Base-by-base conservation (phyloP, 306 rosid species). In the Pyrus bretschneideri region DNA sequence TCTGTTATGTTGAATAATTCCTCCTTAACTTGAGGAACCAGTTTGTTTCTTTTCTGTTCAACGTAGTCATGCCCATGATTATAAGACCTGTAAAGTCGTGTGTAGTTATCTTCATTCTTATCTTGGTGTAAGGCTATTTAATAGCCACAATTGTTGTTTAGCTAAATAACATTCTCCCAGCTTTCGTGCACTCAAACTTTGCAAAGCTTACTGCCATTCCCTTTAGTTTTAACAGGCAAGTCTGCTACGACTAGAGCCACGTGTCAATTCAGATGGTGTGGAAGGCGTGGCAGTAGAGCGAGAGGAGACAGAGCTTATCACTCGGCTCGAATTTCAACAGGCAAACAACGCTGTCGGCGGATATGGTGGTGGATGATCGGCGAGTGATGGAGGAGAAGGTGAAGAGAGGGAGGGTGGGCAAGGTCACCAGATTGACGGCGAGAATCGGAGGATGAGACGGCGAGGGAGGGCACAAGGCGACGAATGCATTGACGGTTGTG, bases 241-340 rank as follows among this genome's bases (percentile, higher is more conserved):
- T 82, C 60, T 88, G 87, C 70, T 90, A 85, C 0, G 93, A 83
- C 1, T 70, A 87, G 23, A 92, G 93, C 97, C 97, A 90, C 2
- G 85, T 81, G 75, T 92, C 92, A 27, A 92, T 81, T 78, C 96
- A 92, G 1, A 87, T 71, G 0, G 86, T 79, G 70, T 92, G 93
- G 70, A 92, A 92, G 8, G 96, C 97, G 42, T 92, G 97, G 52
- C 91, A 88, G 69, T 96, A 90, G 55, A 90, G 81, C 0, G 96
- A 96, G 4, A 90, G 90, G 0, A 88, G 83, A 3, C 93, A 89
- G 76, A 92, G 91, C 71, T 79, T 86, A 31, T 92, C 93, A 18
- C 67, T 42, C 8, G 74, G 67, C 75, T 80, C 86, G 61, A 92
- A 92, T 70, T 90, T 90, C 1, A 96, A 90, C 42, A 92, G 80